Evolutionary conservation across 176 grass and related monocot species (phyloP), one percentile per base, ranked within the genome.

Genomic region (Oryza glumipatula): DNA sequence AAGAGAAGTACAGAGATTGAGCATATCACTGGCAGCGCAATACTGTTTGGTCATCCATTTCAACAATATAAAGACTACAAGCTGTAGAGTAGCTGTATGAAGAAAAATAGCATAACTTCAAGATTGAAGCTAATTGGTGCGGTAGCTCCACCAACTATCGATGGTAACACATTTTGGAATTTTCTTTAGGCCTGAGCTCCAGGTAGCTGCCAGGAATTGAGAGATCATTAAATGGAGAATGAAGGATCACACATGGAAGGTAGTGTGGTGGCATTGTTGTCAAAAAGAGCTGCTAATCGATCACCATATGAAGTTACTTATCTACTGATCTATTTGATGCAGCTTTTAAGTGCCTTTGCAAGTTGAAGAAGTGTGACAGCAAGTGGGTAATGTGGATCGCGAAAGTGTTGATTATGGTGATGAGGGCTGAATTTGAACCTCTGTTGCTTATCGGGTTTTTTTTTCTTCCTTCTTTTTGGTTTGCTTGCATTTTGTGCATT

Each of bases 41-140:
- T 35, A 43, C 5, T 32, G 0, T 58, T 12, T 44, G 9, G 36
- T 32, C 30, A 32, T 32, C 30, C 30, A 32, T 32, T 32, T 32
- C 30, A 32, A 32, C 30, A 32, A 32, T 32, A 32, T 32, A 32
- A 32, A 32, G 30, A 32, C 30, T 32, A 32, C 30, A 41, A 16
- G 19, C 1, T 70, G 48, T 7, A 6, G 80, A 63, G 22, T 21
- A 63, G 48, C 36, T 58, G 43, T 44, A 82, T 63, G 68, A n/a
- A 83, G 54, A 65, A 72, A 71, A 82, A 82, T 3, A 65, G 41
- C 54, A 48, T 22, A 66, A 66, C 41, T 36, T 12, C 65, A 74
- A 44, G n/a, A 72, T 7, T 38, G 2, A 67, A 67, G 14, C 39
- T 66, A 79, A 21, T 11, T 26, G 33, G 14, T 64, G 36, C 52